These are phyloP conservation scores for Macrophomina tecta DNA, from an alignment of 2,329 filamentous ascomycete genomes.

Conservation along the genomic window DNA sequence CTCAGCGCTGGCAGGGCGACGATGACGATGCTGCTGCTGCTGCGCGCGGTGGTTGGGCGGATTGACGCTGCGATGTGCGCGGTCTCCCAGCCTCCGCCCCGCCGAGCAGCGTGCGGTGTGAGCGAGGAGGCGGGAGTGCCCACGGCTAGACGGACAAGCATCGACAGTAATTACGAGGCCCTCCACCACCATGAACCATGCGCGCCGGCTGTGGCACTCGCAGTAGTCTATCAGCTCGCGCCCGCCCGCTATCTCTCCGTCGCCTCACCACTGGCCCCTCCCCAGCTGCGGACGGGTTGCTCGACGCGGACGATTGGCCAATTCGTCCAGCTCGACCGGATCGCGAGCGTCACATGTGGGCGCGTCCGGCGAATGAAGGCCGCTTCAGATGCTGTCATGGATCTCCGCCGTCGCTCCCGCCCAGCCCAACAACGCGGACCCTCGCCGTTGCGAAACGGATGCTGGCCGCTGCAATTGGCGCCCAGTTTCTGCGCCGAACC, in stretches of 20 bases:
- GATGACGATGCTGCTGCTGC: neutral
- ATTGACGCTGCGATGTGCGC: neutral
- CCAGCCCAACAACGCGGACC: constrained; percentile 5
- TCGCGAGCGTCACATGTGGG: neutral
- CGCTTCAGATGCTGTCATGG: constrained; percentile 11
- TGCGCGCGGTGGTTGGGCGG: neutral
- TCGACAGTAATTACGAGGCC: constrained; percentile 23
- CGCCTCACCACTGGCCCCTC: constrained; percentile 12
- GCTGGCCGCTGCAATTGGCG: constrained; percentile 17
- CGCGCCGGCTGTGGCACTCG: constrained; percentile 21
- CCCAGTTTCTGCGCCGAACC: neutral
- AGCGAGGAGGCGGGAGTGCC: constrained; percentile 14
- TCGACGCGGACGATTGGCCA: constrained; percentile 17
- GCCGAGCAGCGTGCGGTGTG: constrained; percentile 1
- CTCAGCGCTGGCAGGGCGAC: neutral
- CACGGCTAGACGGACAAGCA: constrained; percentile 5
- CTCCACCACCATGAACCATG: constrained; percentile 17
- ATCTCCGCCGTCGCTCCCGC: constrained; percentile 1
- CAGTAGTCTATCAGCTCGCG: constrained; percentile 19
- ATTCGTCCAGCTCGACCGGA: neutral
- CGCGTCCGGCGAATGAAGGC: constrained; percentile 6
- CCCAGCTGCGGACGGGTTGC: constrained; percentile 2
- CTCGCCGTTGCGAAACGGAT: constrained; percentile 16
- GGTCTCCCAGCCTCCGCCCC: constrained; percentile 15
- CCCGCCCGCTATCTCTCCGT: constrained; percentile 2